A percentile compares a stretch with the other conserved stretches of the same genome.
These are phyloP conservation scores for Spinacia oleracea DNA, from an alignment of 179 eudicot species.

Conservation along the genomic window DNA sequence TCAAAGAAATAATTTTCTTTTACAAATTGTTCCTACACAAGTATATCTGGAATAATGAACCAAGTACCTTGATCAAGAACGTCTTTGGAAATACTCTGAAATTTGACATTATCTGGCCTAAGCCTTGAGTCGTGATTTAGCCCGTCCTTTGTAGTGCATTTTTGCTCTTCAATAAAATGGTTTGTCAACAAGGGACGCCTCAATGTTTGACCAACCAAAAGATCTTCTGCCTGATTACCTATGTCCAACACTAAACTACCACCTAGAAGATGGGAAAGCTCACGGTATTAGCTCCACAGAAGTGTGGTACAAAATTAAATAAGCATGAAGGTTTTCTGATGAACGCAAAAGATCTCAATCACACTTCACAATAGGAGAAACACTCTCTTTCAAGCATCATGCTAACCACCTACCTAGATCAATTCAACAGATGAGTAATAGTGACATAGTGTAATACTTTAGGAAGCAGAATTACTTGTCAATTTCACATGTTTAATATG, in stretches of 20 bases:
- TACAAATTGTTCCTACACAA: constrained; percentile 7
- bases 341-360: constrained; percentile 3
- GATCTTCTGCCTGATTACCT: constrained; percentile 55
- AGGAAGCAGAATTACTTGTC: background rate
- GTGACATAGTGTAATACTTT: too few relatives aligned
- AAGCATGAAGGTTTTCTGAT: constrained; percentile 1
- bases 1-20: constrained; percentile 12
- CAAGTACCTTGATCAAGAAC: constrained; percentile 48
- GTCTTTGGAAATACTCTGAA: constrained; percentile 35
- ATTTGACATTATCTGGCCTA: constrained; percentile 37
- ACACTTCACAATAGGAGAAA: background rate
- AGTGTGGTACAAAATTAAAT: background rate
- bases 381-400: background rate
- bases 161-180: constrained; percentile 46
- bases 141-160: constrained; percentile 40
- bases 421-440: background rate
- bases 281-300: background rate
- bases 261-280: constrained; percentile 40
- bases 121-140: constrained; percentile 37
- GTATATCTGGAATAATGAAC: constrained; percentile 29
- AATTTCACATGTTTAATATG: background rate
- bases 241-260: constrained; percentile 61
- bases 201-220: constrained; percentile 71
- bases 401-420: background rate
- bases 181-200: constrained; percentile 50